Evolutionary conservation across 345 rosid species (phyloP), one percentile per base, ranked within the genome.

Genomic region (Eucalyptus albens): DNA sequence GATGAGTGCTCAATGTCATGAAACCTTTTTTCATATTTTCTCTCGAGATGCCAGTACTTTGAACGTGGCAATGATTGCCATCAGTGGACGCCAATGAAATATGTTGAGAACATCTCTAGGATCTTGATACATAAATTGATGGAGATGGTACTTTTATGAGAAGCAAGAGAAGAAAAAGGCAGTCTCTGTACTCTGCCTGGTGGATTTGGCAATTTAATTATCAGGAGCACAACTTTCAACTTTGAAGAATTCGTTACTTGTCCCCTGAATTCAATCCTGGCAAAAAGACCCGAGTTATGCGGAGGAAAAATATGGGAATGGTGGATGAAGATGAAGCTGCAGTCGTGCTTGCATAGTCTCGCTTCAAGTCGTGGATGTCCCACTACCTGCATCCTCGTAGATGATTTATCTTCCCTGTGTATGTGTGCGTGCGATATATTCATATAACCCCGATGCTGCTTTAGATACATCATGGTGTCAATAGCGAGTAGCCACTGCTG

Each of bases 301-400:
- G 98, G 94, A 95, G 98, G 92, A 96, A 94, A 91, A 65, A 92
- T 87, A 96, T 95, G 99, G 99, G 98, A 91, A 83, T 96, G 94
- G 92, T 92, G 24, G 99, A 96, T 87, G 96, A 96, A 90, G 98
- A 96, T 89, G 96, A 94, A 82, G 96, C 94, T 10, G 97, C 99
- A 2, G 99, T 93, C 45, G 94, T 95, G 91, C 94, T 95, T 86
- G 99, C 97, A 22, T 96, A 97, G 99, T 94, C 98, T 91, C 97
- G 98, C 88, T 97, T 96, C 91, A 91, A 91, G 51, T 90, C 98
- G 5, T 96, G 99, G 99, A 97, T 96, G 99, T 85, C 93, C 33
- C 93, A 88, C 67, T 93, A 93, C 95, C 91, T 95, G 88, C 91
- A 89, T 82, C 88, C 44, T 42, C 89, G 69, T 91, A 53, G 91